Conservation (phyloP, 139 green algal genomes). For the Asterochloris sp. region DNA sequence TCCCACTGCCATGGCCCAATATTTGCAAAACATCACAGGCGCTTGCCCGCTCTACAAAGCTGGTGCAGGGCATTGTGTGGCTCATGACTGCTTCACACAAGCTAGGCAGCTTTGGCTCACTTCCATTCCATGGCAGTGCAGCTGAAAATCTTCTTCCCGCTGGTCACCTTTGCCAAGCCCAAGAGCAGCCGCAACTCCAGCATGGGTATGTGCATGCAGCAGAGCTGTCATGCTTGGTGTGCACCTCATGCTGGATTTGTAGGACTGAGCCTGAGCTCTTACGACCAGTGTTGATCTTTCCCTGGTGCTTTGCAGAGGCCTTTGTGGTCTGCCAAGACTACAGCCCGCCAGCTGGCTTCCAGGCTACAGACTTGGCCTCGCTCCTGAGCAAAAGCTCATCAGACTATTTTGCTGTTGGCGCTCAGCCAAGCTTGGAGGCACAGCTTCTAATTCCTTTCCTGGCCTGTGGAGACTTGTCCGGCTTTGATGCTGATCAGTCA, state of each 20-base stretch:
- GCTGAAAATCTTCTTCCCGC: constrained; percentile 84
- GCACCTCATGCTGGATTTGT: neutral
- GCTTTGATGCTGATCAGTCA: constrained; percentile 86
- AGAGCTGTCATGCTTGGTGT: neutral
- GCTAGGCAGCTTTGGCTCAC: no score
- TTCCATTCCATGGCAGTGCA: constrained; percentile 15
- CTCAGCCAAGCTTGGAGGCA: constrained; percentile 7
- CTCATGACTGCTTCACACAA: no score
- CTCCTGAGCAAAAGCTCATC: constrained; percentile 40
- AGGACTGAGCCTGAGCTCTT: neutral
- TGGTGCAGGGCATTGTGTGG: no score
- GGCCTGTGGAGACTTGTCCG: constrained; percentile 87
- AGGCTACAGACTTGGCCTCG: constrained; percentile 40
- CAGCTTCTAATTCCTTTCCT: constrained; percentile 83
- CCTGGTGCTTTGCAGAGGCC: constrained; percentile 61
- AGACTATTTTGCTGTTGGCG: neutral
- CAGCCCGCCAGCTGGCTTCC: constrained; percentile 63
- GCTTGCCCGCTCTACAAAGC: neutral
- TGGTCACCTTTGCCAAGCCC: constrained; percentile 94
- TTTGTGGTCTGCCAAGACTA: constrained; percentile 95
- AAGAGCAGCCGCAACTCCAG: constrained; percentile 88
- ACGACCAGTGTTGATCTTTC: neutral
- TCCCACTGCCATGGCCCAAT: neutral
- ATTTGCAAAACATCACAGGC: neutral
- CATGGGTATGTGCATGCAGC: constrained; percentile 48